Evolutionary conservation across 148 eudicot species (phyloP), one percentile per base, ranked within the genome.

Genomic region (Agrostemma githago): DNA sequence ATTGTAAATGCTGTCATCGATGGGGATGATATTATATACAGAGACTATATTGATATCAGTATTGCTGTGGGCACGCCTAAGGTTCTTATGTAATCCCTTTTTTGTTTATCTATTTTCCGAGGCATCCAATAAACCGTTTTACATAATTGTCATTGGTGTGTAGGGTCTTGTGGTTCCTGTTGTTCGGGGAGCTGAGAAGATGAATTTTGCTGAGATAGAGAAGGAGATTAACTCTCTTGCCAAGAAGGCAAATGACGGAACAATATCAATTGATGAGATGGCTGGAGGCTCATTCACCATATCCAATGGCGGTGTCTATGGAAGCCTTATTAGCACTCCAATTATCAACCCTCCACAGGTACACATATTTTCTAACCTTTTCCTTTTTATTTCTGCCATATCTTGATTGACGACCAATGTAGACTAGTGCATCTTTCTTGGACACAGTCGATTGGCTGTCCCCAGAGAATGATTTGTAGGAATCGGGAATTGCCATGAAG

Each of bases 281-380:
- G 93, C 97, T 71, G 97, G 97, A 70, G 97, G 97, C 44, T 81
- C 96, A 34, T 90, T 95, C 74, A 95, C 98, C 34, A 21, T 95
- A 82, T 95, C 99, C 3, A 90, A 95, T 79, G 99, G 97, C 17
- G 97, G 97, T 79, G 99, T 92, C 65, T 95, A 95, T 80, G 99
- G 99, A 82, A 95, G 99, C 79, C 90, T 95, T 74, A 67, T 95
- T 74, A 95, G 99, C 70, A 95, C 99, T 14, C 99, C 99, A 53
- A 90, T 95, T 68, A 92, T 92, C 77, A 95, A 92, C 75, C 99
- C 99, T 67, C 97, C 99, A 72, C 99, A 95, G 96, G 99, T 90
- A 76, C 38, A 37, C 59, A 2, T 39, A 62, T 48, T 70, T 56
- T 21, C 19, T 34, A 51, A 1, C 56, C 14, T 10, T 51, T 51